phyloP scores from a whole-genome alignment of 2,329 filamentous ascomycete genomes.

The Aspergillus melleus region DNA sequence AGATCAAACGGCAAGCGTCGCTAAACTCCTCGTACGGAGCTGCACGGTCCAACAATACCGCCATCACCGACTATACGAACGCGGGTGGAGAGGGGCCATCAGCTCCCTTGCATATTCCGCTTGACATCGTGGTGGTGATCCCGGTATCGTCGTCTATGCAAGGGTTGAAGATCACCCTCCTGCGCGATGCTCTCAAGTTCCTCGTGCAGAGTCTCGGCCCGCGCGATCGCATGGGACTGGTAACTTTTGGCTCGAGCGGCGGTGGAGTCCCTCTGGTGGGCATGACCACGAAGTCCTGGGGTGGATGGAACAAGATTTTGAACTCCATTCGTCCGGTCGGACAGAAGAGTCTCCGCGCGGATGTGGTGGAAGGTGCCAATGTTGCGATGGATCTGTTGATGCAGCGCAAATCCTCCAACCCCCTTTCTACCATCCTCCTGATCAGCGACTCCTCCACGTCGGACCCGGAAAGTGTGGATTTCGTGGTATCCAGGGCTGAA shows the following conservation, averaged over 20 bases:
- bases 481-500: conserved; percentile 93
- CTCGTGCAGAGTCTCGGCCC: conserved; percentile 88
- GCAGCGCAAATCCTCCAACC: conserved; percentile 95
- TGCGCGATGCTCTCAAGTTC: conserved; percentile 88
- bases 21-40: conserved; percentile 79
- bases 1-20: conserved; percentile 73
- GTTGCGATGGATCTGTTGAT: conserved; percentile 98
- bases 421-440: conserved; percentile 89
- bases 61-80: conserved; percentile 87
- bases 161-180: conserved; percentile 94
- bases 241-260: conserved; percentile 92
- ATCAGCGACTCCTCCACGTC: conserved; percentile 97
- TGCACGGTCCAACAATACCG: conserved; percentile 79
- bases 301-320: conserved; percentile 83
- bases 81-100: conserved; percentile 52
- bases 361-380: conserved; percentile 96
- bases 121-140: conserved; percentile 94
- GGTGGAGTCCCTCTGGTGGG: conserved; percentile 95
- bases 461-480: conserved; percentile 92
- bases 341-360: conserved; percentile 92
- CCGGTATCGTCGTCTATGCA: conserved; percentile 99
- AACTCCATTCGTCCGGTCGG: conserved; percentile 88
- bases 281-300: conserved; percentile 95
- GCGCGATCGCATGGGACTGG: conserved; percentile 91
- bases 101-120: conserved; percentile 79